These are phyloP conservation scores for Melampsora americana DNA, from an alignment of 1,284 basidiomycete species.

Conservation along the genomic window DNA sequence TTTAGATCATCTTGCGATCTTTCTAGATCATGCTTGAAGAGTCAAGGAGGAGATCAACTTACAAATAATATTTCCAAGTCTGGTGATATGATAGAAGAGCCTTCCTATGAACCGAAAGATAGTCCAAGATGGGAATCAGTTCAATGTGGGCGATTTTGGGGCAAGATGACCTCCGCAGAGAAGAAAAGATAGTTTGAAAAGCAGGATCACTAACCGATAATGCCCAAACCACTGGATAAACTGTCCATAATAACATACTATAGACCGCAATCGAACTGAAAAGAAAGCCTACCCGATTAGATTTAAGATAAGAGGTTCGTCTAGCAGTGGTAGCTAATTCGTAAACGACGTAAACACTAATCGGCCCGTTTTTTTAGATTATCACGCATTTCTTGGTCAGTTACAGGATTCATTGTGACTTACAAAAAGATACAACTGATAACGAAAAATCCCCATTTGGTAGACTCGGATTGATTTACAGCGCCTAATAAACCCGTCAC, in stretches of 20 bases:
- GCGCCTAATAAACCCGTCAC: not conserved
- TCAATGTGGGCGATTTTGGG: too few relatives aligned
- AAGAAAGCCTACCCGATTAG: conserved; percentile 1
- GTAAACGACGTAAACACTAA: not conserved
- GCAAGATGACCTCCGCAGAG: too few relatives aligned
- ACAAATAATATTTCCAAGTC: not conserved
- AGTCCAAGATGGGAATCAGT: not conserved
- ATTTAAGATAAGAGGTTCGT: conserved; percentile 4
- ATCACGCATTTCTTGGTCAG: too few relatives aligned
- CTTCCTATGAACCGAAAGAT: not conserved
- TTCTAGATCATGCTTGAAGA: not conserved
- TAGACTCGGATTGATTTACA: conserved; percentile 7
- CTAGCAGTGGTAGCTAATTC: not conserved
- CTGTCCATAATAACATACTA: not conserved
- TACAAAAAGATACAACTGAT: conserved; percentile 5
- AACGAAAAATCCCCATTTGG: not conserved
- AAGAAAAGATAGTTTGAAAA: not conserved
- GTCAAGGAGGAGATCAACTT: not conserved
- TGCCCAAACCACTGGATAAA: conserved; percentile 1
- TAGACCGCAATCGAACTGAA: not conserved
- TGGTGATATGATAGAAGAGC: not conserved
- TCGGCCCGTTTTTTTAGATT: too few relatives aligned
- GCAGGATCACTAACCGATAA: not conserved
- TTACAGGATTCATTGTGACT: not conserved
- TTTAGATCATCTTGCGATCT: not conserved